phyloP scores from a whole-genome alignment of 768 basidiomycete genomes.

The Leccinellum luteum region DNA sequence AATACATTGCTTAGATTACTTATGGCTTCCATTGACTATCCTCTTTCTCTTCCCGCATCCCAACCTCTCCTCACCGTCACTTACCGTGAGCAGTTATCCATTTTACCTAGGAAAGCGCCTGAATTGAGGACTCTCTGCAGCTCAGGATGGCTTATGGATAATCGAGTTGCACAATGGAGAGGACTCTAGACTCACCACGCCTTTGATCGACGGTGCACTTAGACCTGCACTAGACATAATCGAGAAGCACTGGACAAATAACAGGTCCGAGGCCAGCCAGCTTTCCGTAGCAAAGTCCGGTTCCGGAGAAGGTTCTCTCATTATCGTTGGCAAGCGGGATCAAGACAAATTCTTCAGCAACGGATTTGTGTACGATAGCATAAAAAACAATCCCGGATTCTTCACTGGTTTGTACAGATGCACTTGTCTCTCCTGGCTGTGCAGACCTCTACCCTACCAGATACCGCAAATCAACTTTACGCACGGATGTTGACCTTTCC shows the following conservation, averaged over 20 bases:
- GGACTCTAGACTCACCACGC: conserved; percentile 66
- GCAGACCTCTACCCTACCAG: conserved; percentile 35
- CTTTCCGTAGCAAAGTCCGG: conserved; percentile 31
- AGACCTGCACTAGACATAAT: conserved; percentile 71
- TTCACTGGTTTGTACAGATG: conserved; percentile 51
- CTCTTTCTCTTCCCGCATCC: conserved; percentile 47
- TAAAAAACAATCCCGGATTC: conserved; percentile 55
- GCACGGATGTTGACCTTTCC: conserved; percentile 71
- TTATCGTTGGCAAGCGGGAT: conserved; percentile 69
- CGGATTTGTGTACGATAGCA: conserved; percentile 63
- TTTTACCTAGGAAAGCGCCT: not conserved
- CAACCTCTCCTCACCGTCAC: conserved; percentile 64
- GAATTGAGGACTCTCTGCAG: not conserved
- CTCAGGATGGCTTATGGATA: conserved; percentile 63
- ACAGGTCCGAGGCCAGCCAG: conserved; percentile 45
- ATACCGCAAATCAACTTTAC: conserved; percentile 71
- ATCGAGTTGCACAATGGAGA: conserved; percentile 78
- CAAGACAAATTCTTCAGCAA: conserved; percentile 93
- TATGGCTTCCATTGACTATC: conserved; percentile 21
- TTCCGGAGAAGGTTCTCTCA: conserved; percentile 62
- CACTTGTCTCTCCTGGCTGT: not conserved
- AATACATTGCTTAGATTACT: not conserved
- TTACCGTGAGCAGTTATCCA: conserved; percentile 45
- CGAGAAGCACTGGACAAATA: conserved; percentile 67
- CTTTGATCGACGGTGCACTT: conserved; percentile 56